A percentile compares a stretch with the other conserved stretches of the same genome.
Conservation (phyloP, 2,329 filamentous ascomycete species). For the Beauveria sp. region DNA sequence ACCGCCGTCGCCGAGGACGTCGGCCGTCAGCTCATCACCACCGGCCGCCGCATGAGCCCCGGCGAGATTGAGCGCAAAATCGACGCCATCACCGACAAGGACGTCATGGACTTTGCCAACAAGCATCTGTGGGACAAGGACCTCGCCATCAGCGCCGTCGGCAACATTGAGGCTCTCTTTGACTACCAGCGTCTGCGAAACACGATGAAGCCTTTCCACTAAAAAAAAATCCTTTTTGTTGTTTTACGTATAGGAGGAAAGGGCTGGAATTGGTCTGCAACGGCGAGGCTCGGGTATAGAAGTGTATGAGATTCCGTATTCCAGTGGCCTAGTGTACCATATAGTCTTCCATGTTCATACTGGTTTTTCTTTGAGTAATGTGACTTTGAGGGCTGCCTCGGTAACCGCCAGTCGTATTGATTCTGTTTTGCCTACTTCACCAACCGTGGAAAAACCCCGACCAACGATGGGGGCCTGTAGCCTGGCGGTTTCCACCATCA, state of each 20-base stretch:
- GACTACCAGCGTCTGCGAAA: conserved; percentile 73
- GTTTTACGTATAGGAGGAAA: conserved; percentile 12
- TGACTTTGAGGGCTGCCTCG: neutral
- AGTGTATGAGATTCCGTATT: conserved; percentile 47
- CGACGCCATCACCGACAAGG: conserved; percentile 83
- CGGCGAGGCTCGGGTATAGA: conserved; percentile 41
- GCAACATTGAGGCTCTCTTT: conserved; percentile 78
- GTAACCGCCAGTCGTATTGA: no score
- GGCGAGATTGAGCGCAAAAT: conserved; percentile 93
- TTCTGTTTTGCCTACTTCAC: no score
- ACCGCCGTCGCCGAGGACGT: conserved; percentile 97
- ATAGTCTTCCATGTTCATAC: conserved; percentile 36
- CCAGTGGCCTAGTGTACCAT: conserved; percentile 45
- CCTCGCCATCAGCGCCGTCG: conserved; percentile 86
- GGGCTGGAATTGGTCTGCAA: conserved; percentile 23
- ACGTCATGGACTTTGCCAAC: conserved; percentile 94
- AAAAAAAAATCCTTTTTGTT: conserved; percentile 21
- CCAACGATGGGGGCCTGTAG: no score
- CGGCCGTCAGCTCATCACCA: conserved; percentile 96
- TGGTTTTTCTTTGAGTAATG: conserved; percentile 15
- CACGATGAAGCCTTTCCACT: conserved; percentile 68
- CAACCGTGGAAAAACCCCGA: no score
- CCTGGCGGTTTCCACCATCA: no score
- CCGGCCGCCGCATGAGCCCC: conserved; percentile 81
- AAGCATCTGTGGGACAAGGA: conserved; percentile 97